Conservation (phyloP, 2,329 filamentous ascomycete genomes). For the Verticillium tricorpus region DNA sequence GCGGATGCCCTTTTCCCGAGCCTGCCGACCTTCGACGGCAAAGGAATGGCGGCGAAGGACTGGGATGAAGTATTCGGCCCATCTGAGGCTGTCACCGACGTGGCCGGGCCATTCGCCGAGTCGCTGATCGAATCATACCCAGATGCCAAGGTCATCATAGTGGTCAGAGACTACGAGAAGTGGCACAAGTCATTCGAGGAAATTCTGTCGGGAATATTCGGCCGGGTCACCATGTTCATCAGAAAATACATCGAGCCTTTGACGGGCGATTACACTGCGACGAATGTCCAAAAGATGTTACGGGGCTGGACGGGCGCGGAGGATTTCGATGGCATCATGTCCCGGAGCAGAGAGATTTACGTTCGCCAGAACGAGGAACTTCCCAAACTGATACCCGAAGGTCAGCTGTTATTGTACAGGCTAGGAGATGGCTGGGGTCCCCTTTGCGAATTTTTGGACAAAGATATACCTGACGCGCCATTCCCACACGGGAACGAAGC, state of each 20-base stretch:
- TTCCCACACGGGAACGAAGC: slow-evolving; percentile 30
- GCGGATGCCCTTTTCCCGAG: slow-evolving; percentile 22
- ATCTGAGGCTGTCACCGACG: slow-evolving; percentile 25
- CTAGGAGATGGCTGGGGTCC: slow-evolving; percentile 35
- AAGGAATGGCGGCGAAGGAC: slow-evolving; percentile 11
- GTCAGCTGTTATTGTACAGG: slow-evolving; percentile 7
- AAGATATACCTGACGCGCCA: slow-evolving; percentile 23
- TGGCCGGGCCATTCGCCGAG: slow-evolving; percentile 59
- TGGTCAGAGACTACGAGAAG: slow-evolving; percentile 21
- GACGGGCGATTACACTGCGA: slow-evolving; percentile 22
- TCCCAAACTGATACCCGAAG: slow-evolving; percentile 4
- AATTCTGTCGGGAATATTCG: slow-evolving; percentile 11
- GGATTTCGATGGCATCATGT: slow-evolving; percentile 22
- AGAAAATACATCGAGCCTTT: slow-evolving; percentile 20
- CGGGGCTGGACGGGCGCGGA: slow-evolving; percentile 20
- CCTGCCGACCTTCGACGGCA: slow-evolving; percentile 14
- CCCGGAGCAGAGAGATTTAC: slow-evolving; percentile 28
- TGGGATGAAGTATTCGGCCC: slow-evolving; percentile 20
- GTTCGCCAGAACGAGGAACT: slow-evolving; percentile 10
- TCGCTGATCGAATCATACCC: slow-evolving; percentile 69
- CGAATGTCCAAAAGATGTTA: slow-evolving; percentile 17
- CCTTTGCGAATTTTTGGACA: slow-evolving; percentile 35
- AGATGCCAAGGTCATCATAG: slow-evolving; percentile 65
- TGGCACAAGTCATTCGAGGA: slow-evolving; percentile 26
- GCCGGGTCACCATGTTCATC: slow-evolving; percentile 15